These are phyloP conservation scores for Gossypium turneri DNA, from an alignment of 345 rosid genomes.

Conservation along the genomic window DNA sequence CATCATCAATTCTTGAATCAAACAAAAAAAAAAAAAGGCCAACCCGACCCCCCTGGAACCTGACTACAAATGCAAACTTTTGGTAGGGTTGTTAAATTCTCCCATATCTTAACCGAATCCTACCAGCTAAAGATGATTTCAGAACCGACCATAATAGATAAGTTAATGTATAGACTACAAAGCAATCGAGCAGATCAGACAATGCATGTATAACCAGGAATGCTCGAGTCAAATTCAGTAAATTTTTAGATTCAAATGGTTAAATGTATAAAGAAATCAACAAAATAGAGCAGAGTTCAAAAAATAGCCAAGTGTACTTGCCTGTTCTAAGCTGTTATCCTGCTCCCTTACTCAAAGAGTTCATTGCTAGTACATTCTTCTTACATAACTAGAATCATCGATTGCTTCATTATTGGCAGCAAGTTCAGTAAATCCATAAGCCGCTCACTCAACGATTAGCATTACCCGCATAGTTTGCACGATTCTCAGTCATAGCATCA, in stretches of 20 bases:
- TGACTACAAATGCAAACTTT: too few relatives aligned
- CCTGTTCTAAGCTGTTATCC: conserved; percentile 3
- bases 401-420: background rate
- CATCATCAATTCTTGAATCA: background rate
- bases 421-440: background rate
- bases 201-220: background rate
- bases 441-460: background rate
- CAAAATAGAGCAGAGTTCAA: background rate
- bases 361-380: background rate
- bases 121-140: background rate
- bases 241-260: background rate
- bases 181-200: background rate
- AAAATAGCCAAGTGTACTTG: background rate
- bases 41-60: too few relatives aligned
- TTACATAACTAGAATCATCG: background rate
- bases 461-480: background rate
- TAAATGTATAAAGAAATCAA: background rate
- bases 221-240: background rate
- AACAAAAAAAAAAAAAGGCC: too few relatives aligned
- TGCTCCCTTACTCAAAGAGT: background rate
- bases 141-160: background rate
- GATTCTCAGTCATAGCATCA: background rate
- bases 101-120: background rate
- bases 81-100: too few relatives aligned
- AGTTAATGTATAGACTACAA: background rate